Evolutionary conservation across 2,329 filamentous ascomycete species (phyloP).

Genomic region (Emergomyces orientalis): DNA sequence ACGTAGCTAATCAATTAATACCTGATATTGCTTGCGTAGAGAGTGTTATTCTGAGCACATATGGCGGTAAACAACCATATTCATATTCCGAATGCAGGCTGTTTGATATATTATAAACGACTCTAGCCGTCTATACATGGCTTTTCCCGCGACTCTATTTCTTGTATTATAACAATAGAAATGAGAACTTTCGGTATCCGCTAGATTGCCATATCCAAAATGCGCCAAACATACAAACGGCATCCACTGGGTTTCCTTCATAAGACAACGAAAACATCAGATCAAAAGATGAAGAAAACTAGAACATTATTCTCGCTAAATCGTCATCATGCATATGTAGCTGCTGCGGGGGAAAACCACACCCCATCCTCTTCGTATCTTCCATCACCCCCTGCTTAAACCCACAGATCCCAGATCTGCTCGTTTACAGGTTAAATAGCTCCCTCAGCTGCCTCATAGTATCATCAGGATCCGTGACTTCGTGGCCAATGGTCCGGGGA

Average conservation of each 20-base stretch:
- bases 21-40: too few relatives aligned
- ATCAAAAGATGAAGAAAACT: neutral
- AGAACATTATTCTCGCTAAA: neutral
- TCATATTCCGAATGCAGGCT: neutral
- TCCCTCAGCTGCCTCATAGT: slow-evolving; percentile 72
- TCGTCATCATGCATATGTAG: neutral
- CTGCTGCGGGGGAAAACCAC: neutral
- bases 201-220: neutral
- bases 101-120: neutral
- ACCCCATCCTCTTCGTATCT: neutral
- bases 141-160: neutral
- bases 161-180: neutral
- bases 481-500: slow-evolving; percentile 70
- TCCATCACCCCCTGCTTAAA: too few relatives aligned
- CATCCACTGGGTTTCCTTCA: neutral
- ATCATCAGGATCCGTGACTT: slow-evolving; percentile 71
- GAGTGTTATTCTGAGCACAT: neutral
- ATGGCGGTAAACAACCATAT: neutral
- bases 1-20: too few relatives aligned
- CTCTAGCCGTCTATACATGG: neutral
- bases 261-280: neutral
- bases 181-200: neutral
- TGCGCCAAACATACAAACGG: neutral
- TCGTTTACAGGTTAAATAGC: slow-evolving; percentile 49
- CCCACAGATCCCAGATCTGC: neutral